Evolutionary conservation across 1,284 basidiomycete species (phyloP).

Genomic region (Agaricales sp.): DNA sequence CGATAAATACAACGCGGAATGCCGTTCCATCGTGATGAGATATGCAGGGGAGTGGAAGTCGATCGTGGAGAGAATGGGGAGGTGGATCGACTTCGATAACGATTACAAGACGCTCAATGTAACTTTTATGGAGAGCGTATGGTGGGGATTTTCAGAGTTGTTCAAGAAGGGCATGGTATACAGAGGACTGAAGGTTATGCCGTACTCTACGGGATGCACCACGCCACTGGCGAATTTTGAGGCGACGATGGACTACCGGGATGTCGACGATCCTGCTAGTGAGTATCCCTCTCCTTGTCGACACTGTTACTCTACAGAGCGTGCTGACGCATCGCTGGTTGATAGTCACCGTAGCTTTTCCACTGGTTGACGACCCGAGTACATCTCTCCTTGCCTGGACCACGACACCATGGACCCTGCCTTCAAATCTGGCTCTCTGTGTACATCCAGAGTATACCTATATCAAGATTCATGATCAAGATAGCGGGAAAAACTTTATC

Average conservation of each 20-base stretch:
- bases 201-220: constrained; percentile 94
- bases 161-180: constrained; percentile 95
- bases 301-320: not conserved
- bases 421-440: constrained; percentile 91
- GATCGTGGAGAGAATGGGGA: constrained; percentile 96
- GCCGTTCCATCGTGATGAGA: constrained; percentile 95
- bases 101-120: constrained; percentile 97
- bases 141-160: constrained; percentile 98
- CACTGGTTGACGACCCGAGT: constrained; percentile 83
- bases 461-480: constrained; percentile 93
- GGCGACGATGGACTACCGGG: constrained; percentile 88
- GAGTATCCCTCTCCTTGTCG: constrained; percentile 16
- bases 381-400: constrained; percentile 97
- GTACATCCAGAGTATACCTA: constrained; percentile 96
- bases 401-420: constrained; percentile 98
- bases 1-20: constrained; percentile 96
- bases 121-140: constrained; percentile 95
- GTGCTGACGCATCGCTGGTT: too few relatives aligned
- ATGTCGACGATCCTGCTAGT: constrained; percentile 92
- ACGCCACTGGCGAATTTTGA: constrained; percentile 99
- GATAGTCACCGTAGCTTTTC: constrained; percentile 86
- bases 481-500: constrained; percentile 86
- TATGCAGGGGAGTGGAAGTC: constrained; percentile 90
- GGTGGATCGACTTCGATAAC: constrained; percentile 99
- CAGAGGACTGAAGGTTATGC: constrained; percentile 92